Evolutionary conservation across 2,329 filamentous ascomycete genomes (phyloP), one percentile per base, ranked within the genome.

Genomic region (Didymella glomerata): DNA sequence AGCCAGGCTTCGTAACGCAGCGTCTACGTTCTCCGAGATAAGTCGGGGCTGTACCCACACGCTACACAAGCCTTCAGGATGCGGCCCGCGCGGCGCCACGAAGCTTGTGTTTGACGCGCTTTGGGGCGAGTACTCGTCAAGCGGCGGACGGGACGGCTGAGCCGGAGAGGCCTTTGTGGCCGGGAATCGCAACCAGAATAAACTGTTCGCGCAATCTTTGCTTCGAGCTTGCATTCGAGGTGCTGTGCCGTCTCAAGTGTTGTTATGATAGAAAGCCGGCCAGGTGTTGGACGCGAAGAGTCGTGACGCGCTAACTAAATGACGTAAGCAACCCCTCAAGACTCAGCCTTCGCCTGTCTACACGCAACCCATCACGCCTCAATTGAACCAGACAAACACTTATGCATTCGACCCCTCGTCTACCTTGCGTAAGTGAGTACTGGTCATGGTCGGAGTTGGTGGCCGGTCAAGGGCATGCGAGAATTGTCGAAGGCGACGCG

Each of bases 1-100:
- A 36, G 22, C n/a, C 11, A 38, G 11, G 34, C 24, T 27, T 34
- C 8, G n/a, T 40, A 30, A 28, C 48, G 38, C 27, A 48, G 44
- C 36, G 18, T 48, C 36, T 41, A 34, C 30, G 36, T 44, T 18
- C 10, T 57, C 48, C 55, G 48, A 53, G 24, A 44, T 30, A 52
- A 10, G 10, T 38, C 36, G 40, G n/a, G 22, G 6, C 18, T 28
- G 27, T 45, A 56, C 22, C 48, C 27, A 28, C 44, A 38, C 13
- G 8, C 30, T 48, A 28, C 27, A 28, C 22, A 38, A 42, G 36
- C 28, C 28, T 28, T n/a, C 14, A 16, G 52, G 55, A 48, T 44
- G 48, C 55, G 48, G 48, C 44, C 48, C 55, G 55, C 44, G 48
- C 36, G 36, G 48, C 55, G 44, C 42, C 48, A 53, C 44, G 48